Evolutionary conservation across 2,329 filamentous ascomycete species (phyloP), one percentile per base, ranked within the genome.

Genomic region (Penicillium sp.): DNA sequence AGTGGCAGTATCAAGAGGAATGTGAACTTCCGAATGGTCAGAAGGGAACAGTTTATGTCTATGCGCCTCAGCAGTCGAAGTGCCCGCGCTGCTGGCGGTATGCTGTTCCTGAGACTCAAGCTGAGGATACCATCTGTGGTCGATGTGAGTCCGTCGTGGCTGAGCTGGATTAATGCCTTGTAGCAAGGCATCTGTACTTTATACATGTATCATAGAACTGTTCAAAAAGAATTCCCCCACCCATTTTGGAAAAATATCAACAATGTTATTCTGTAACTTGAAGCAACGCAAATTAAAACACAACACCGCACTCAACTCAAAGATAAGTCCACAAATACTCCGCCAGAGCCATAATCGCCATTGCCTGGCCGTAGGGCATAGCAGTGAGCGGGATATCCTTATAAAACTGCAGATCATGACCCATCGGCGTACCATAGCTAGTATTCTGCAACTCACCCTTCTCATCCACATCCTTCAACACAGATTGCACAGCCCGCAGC

Each of bases 81-180:
- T 99, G 94, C 71, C 81, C 84, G 1, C 81, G 94, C 47, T 99
- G 94, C 75, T 99, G 94, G 94, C 85, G 89, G 58, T 96, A 91
- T 71, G 81, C 89, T 21, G 87, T 89, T n/a, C 78, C 82, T 18
- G 63, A 71, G 40, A 39, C 62, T 3, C 48, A 60, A 47, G 59
- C 63, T n/a, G 74, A 75, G 44, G 81, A 87, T 62, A 85, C 89
- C 34, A 75, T 96, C 16, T 97, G 93, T 72, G 75, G 73, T 45
- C 80, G 91, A 67, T 97, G 93, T 71, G 85, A 87, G 26, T 81
- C 84, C 11, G 84, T 88, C 31, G 81, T 93, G 14, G 65, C 65
- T 23, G 70, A 75, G 36, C 53, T 74, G n/a, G 63, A 68, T 51
- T 31, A 31, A 31, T 31, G n/a, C 21, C 37, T 24, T 18, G 10